Percentiles rank a stretch among this genome's conserved stretches.
phyloP scores from a whole-genome alignment of 192 early-diverging fungal species.

The Coemansia sp. region DNA sequence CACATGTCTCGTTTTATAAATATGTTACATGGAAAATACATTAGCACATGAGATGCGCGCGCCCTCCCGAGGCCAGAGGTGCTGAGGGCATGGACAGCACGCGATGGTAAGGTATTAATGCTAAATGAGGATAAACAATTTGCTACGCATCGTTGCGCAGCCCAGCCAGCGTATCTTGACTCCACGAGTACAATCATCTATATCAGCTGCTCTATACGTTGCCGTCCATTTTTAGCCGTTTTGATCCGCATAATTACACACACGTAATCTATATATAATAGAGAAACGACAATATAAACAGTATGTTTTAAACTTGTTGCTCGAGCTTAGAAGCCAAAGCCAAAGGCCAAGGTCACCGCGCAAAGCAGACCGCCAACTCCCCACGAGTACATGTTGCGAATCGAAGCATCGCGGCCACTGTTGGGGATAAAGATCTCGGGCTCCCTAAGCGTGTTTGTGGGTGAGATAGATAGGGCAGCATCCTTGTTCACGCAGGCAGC shows the following conservation, averaged over 20 bases:
- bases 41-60: background rate
- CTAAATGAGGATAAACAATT: background rate
- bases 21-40: slow-evolving; percentile 1
- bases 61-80: background rate
- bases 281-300: background rate
- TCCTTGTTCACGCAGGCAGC: slow-evolving; percentile 34
- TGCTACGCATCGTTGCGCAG: background rate
- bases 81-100: background rate
- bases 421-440: slow-evolving; percentile 1
- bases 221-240: too few species aligned
- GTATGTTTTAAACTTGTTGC: background rate
- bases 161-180: background rate
- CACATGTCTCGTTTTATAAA: background rate
- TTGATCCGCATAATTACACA: background rate
- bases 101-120: background rate
- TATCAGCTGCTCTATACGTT: background rate
- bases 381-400: slow-evolving; percentile 11
- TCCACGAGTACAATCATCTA: background rate
- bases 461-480: background rate
- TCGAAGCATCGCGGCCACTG: background rate
- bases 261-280: background rate
- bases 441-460: background rate
- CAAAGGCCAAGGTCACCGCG: slow-evolving; percentile 14
- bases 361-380: slow-evolving; percentile 13
- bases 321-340: slow-evolving; percentile 10